These are phyloP conservation scores for Epithele typhae DNA, from an alignment of 768 basidiomycete species.

Conservation along the genomic window DNA sequence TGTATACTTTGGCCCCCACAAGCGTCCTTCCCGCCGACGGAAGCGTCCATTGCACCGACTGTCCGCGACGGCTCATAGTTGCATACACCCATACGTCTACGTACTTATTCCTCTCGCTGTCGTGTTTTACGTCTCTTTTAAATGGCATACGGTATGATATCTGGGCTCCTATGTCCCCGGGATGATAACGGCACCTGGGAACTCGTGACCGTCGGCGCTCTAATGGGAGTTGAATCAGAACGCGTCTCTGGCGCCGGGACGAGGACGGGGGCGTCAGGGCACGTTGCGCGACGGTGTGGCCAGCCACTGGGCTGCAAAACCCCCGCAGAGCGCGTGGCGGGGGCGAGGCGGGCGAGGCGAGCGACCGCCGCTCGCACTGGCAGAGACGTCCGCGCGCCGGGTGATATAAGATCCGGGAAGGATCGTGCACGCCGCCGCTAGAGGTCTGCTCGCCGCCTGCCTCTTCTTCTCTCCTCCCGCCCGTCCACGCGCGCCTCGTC, in stretches of 20 bases:
- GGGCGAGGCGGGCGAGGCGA: slow-evolving; percentile 7
- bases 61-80: too few species aligned
- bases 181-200: too few species aligned
- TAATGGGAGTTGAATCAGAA: too few species aligned
- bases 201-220: too few species aligned
- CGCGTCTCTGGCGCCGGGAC: too few species aligned
- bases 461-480: not conserved
- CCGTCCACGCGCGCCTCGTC: not conserved
- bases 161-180: not conserved
- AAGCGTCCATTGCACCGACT: too few species aligned
- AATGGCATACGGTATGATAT: not conserved
- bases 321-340: slow-evolving; percentile 16
- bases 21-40: too few species aligned
- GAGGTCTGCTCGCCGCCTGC: slow-evolving; percentile 12
- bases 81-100: not conserved
- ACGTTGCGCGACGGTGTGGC: slow-evolving; percentile 1
- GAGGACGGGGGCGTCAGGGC: not conserved
- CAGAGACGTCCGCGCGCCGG: slow-evolving; percentile 11
- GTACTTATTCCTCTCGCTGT: slow-evolving; percentile 8
- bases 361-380: slow-evolving; percentile 8
- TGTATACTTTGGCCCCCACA: too few species aligned
- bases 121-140: slow-evolving; percentile 1
- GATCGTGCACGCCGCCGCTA: slow-evolving; percentile 17
- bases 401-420: slow-evolving; percentile 25
- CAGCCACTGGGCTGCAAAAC: too few species aligned